Percentiles rank a stretch among this genome's conserved stretches.
Conservation (phyloP, 1,284 basidiomycete species). For the Pseudozyma thailandica region DNA sequence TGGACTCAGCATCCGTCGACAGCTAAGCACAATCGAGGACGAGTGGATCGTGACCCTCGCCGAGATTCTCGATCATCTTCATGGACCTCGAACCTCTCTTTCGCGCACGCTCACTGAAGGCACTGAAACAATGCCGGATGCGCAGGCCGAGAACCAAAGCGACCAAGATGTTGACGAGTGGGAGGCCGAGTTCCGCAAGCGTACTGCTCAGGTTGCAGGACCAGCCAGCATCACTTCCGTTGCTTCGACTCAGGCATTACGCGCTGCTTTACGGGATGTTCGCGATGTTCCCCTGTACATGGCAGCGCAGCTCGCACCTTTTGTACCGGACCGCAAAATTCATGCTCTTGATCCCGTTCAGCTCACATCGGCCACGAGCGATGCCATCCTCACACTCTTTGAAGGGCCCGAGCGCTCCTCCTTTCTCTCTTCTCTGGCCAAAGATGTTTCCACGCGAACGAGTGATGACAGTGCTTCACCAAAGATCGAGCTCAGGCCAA, state of each 20-base stretch:
- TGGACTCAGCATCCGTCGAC: conserved; percentile 41
- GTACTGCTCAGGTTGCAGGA: conserved; percentile 27
- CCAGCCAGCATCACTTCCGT: conserved; percentile 38
- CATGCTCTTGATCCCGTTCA: conserved; percentile 39
- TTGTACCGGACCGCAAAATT: conserved; percentile 49
- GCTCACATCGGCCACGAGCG: conserved; percentile 40
- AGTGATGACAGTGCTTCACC: background rate
- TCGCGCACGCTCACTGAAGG: background rate
- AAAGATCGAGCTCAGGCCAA: conserved; percentile 4
- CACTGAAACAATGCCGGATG: background rate
- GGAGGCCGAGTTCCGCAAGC: conserved; percentile 55
- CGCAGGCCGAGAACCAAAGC: background rate
- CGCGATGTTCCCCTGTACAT: conserved; percentile 51
- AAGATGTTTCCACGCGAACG: conserved; percentile 16
- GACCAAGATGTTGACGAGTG: conserved; percentile 44
- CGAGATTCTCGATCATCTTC: conserved; percentile 49
- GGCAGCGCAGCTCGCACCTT: conserved; percentile 48
- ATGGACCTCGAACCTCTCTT: conserved; percentile 10
- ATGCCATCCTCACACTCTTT: conserved; percentile 50
- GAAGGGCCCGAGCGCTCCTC: conserved; percentile 24
- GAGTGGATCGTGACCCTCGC: conserved; percentile 59
- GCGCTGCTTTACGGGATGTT: conserved; percentile 21
- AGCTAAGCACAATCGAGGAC: conserved; percentile 41
- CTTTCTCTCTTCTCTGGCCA: conserved; percentile 27
- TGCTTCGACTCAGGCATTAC: conserved; percentile 18